phyloP scores from a whole-genome alignment of 2,329 filamentous ascomycete species.

The Sporothrix protearum region DNA sequence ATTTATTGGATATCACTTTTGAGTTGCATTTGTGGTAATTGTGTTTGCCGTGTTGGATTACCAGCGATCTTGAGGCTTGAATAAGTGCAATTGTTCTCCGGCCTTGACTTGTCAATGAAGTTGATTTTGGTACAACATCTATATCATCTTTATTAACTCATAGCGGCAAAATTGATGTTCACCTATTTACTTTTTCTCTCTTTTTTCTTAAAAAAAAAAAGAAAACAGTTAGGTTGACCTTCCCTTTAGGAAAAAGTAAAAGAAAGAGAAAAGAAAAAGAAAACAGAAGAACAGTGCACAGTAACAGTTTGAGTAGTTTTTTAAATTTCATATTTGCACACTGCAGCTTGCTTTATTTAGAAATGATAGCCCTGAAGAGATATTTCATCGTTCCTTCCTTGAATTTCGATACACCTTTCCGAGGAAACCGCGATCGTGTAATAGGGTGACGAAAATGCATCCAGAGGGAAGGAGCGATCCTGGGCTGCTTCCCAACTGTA shows the following conservation, averaged over 20 bases:
- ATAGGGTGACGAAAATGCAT: neutral
- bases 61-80: too few species aligned
- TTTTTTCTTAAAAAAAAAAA: too few species aligned
- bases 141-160: too few species aligned
- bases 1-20: constrained; percentile 6
- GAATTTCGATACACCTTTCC: neutral
- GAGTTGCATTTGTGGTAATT: neutral
- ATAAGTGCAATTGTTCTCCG: too few species aligned
- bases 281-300: neutral
- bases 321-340: neutral
- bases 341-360: neutral
- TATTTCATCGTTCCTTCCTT: neutral
- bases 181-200: too few species aligned
- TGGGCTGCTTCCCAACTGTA: neutral
- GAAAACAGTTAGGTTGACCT: too few species aligned
- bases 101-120: too few species aligned
- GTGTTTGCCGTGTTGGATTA: neutral
- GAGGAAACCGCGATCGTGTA: neutral
- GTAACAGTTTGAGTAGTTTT: neutral
- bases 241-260: too few species aligned
- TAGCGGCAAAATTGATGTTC: too few species aligned
- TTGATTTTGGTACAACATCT: too few species aligned
- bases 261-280: too few species aligned
- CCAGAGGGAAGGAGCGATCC: neutral
- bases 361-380: neutral